Base-by-base conservation (phyloP, 2,329 filamentous ascomycete genomes). In the Neoarthrinium moseri region DNA sequence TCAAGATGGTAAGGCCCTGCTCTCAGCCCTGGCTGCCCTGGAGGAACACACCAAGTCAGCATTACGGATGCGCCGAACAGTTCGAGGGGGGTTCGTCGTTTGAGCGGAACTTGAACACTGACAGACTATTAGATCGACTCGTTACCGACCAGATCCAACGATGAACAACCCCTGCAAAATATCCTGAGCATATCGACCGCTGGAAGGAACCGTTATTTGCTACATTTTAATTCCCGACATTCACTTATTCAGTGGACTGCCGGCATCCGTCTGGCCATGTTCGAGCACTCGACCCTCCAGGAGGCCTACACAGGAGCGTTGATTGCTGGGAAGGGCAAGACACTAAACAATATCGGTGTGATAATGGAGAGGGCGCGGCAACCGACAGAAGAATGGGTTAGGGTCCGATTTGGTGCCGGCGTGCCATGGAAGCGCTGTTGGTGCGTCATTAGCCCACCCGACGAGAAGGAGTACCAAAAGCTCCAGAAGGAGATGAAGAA, bases 371-470 rank as follows among this genome's bases (percentile, higher is more conserved):
- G 89, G 38, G 80, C 87, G 17, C 84, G 78, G 46, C 80, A 89
- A 56, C 86, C 84, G 56, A 82, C 88, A 32, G 91, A 95, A 63
- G 91, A 95, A 61, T 99, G 94, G 94, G 91, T 91, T 15, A 81
- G 94, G 51, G 94, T 99, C 42, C 81, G 94, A 49, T 99, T 99
- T 59, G 94, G 94, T 32, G 91, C 94, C 24, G 94, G 94, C 37
- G 95, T 94, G 8, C 91, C 92, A 0, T 99, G 94, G 94, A 84
- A 88, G 61, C 86, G 92, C 30, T 99, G 91, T 67, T 99, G 92
- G 91, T 96, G 91, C 66, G 91, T 97, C 44, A 88, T 97, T 47
- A 82, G 83, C 6, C 94, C 92, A 3, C 92, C 94, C 0, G 89
- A 95, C 59, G 91, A 97, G 70, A 99, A 97, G 71, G 90, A 95